phyloP scores from a whole-genome alignment of 495 filamentous ascomycete genomes.

The Penicillium arizonense region DNA sequence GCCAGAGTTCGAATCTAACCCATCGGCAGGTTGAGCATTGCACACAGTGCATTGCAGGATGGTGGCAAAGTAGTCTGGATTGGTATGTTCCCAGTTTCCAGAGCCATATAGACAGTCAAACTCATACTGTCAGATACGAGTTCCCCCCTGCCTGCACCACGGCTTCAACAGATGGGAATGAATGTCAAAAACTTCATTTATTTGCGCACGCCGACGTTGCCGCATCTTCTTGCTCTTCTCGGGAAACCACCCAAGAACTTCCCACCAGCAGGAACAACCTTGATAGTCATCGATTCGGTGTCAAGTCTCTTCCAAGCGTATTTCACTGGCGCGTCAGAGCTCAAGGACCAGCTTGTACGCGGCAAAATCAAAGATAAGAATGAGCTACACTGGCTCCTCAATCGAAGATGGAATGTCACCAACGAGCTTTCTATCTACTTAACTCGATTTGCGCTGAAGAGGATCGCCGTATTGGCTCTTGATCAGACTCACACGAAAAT shows the following conservation, averaged over 20 bases:
- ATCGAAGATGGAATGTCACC: constrained; percentile 61
- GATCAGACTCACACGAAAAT: constrained; percentile 73
- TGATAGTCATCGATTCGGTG: constrained; percentile 76
- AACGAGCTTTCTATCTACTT: constrained; percentile 56
- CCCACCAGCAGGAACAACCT: constrained; percentile 55
- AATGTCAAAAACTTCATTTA: constrained; percentile 39
- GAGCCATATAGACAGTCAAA: neutral
- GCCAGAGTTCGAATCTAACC: neutral
- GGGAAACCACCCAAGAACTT: constrained; percentile 58
- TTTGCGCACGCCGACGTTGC: constrained; percentile 53
- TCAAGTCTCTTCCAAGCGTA: constrained; percentile 72
- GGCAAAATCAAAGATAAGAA: constrained; percentile 32
- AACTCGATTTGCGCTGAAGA: constrained; percentile 65
- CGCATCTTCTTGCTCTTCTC: constrained; percentile 76
- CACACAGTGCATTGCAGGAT: constrained; percentile 59
- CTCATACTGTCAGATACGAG: constrained; percentile 45
- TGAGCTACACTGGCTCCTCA: constrained; percentile 53
- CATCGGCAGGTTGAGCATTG: constrained; percentile 60
- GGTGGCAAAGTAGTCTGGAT: constrained; percentile 78
- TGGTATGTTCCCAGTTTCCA: constrained; percentile 53
- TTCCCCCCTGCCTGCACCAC: constrained; percentile 37
- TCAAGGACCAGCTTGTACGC: constrained; percentile 31
- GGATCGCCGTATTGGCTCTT: constrained; percentile 65
- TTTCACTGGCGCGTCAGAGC: constrained; percentile 55
- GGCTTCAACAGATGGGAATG: constrained; percentile 38